Conservation (phyloP, 805 yeast species). For the Ogataea methylovora region DNA sequence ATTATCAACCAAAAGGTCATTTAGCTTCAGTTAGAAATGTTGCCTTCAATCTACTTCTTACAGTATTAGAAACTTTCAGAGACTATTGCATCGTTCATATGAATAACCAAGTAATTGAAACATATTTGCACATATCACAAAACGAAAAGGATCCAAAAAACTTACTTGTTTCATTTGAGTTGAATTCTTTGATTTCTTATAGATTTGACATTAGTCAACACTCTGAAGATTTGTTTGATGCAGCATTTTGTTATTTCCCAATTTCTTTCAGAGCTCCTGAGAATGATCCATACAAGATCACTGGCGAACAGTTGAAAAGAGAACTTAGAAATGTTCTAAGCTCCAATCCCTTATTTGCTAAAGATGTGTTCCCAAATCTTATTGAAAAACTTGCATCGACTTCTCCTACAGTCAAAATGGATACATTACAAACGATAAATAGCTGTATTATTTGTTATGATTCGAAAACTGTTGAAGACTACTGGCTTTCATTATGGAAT, state of each 20-base stretch:
- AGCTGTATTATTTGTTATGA: constrained; percentile 49
- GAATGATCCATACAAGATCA: constrained; percentile 79
- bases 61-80: constrained; percentile 23
- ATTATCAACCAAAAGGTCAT: constrained; percentile 49
- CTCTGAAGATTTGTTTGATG: constrained; percentile 72
- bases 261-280: constrained; percentile 90
- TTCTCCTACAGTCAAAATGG: constrained; percentile 64
- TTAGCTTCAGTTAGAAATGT: constrained; percentile 56
- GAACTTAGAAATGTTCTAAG: constrained; percentile 57
- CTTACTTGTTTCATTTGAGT: constrained; percentile 57
- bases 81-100: constrained; percentile 14
- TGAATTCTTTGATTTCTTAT: constrained; percentile 41
- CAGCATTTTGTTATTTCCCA: constrained; percentile 92
- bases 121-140: constrained; percentile 61
- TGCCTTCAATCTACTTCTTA: constrained; percentile 44
- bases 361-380: constrained; percentile 68
- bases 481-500: constrained; percentile 79
- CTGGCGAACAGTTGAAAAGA: constrained; percentile 62
- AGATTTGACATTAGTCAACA: constrained; percentile 32
- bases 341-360: constrained; percentile 54
- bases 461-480: constrained; percentile 37
- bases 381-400: constrained; percentile 76
- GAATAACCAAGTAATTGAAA: constrained; percentile 38
- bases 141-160: constrained; percentile 96
- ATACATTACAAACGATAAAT: constrained; percentile 57